These are phyloP conservation scores for Dendrothele bispora DNA, from an alignment of 768 basidiomycete species.

Conservation along the genomic window DNA sequence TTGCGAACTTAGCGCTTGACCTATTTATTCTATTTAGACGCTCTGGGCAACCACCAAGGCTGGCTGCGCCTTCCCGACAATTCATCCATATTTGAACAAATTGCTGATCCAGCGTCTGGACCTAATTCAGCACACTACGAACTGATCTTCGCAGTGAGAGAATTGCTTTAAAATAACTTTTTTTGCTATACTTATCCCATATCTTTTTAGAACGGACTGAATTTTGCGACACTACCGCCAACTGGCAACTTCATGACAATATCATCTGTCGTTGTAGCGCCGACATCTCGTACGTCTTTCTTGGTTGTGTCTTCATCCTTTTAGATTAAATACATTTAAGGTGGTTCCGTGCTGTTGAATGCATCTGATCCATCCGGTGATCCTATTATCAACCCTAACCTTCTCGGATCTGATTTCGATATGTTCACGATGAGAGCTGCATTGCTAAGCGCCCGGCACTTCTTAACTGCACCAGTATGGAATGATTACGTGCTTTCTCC, in stretches of 20 bases:
- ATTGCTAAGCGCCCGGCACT: slow-evolving; percentile 1
- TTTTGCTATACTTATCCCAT: not conserved
- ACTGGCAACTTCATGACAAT: slow-evolving; percentile 11
- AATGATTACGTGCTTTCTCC: slow-evolving; percentile 14
- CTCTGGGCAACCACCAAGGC: slow-evolving; percentile 11
- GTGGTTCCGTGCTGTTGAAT: slow-evolving; percentile 27
- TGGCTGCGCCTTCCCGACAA: slow-evolving; percentile 26
- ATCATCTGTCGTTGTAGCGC: slow-evolving; percentile 2
- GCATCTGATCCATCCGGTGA: slow-evolving; percentile 37
- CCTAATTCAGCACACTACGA: slow-evolving; percentile 35
- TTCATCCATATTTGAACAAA: slow-evolving; percentile 25
- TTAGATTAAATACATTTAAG: slow-evolving; percentile 7
- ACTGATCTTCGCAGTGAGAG: slow-evolving; percentile 26
- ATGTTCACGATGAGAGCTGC: slow-evolving; percentile 15
- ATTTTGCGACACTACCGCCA: not conserved
- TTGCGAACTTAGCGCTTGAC: too few relatives aligned
- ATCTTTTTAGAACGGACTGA: not conserved
- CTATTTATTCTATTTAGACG: not conserved
- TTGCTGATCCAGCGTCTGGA: slow-evolving; percentile 36
- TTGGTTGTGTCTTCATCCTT: not conserved
- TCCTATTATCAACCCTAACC: slow-evolving; percentile 46
- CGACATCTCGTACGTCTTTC: slow-evolving; percentile 16
- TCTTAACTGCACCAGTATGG: slow-evolving; percentile 16
- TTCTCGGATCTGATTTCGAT: slow-evolving; percentile 26
- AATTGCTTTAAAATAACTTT: not conserved